Base-by-base conservation (phyloP, 257 asterid species). In the Striga asiatica region DNA sequence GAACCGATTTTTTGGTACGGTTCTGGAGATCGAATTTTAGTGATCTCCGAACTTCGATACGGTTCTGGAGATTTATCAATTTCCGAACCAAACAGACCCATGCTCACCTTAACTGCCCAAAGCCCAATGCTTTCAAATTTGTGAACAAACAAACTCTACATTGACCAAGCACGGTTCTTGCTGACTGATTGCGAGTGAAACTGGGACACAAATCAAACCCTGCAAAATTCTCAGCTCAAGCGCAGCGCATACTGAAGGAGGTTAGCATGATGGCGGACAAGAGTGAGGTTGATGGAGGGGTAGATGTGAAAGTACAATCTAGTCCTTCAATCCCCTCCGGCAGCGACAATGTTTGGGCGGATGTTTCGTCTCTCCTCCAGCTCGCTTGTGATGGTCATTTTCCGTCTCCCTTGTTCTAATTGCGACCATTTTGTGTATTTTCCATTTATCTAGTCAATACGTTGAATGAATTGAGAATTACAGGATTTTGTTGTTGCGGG, bases 301-400 rank as follows among this genome's bases (percentile, higher is more conserved):
- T 66, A 20, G 75, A 71, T 46, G 58, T 31, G 14, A 50, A 66
- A 51, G 68, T 45, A 25, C 77, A 79, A 29, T 7, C 64, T 60
- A 73, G 55, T 59, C 79, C 93, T 73, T 76, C 87, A 32, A 73
- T 86, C 48, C 81, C 93, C 56, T 77, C 88, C 50, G 83, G 73
- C 43, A 79, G 72, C 73, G 93, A 81, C 60, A 66, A 89, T 45
- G 87, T 74, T 51, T 84, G 97, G 97, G 79, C 74, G 16, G 97
- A 92, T 52, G 83, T 78, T 60, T 92, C 97, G 13, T 27, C 84
- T 54, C 81, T 92, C 54, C 71, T 92, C 27, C 71, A 65, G 14
- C 83, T 70, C 47, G 94, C 95, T 24, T 81, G 93, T 75, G 51
- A 66, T 66, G 99, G 98, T 91, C 6, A 45, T 2, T 57, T 12